Evolutionary conservation across 768 basidiomycete species (phyloP).

Genomic region (Bullera alba): DNA sequence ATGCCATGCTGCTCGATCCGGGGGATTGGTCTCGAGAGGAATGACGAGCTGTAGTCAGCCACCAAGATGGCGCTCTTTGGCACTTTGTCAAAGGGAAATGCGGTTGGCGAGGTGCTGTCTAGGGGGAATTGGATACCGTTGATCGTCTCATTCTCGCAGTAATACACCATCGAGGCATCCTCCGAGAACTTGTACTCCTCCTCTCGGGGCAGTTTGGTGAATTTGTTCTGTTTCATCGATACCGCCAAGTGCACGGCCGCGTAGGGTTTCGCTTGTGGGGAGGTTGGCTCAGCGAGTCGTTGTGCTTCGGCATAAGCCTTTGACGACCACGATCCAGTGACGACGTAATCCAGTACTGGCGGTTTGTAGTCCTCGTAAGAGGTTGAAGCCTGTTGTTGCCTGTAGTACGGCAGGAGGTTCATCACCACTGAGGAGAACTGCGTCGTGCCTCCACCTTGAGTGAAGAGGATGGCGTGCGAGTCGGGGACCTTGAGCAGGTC

Average conservation of each 20-base stretch:
- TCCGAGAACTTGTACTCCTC: conserved; percentile 65
- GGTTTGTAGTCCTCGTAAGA: conserved; percentile 37
- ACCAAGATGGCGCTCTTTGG: conserved; percentile 65
- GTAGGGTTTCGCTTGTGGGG: conserved; percentile 23
- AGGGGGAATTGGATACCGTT: conserved; percentile 80
- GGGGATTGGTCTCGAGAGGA: conserved; percentile 90
- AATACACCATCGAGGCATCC: conserved; percentile 86
- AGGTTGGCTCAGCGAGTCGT: conserved; percentile 54
- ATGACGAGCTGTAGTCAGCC: conserved; percentile 90
- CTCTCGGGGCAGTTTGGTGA: conserved; percentile 66
- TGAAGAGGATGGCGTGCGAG: conserved; percentile 80
- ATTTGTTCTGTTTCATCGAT: conserved; percentile 56
- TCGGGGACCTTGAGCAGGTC: conserved; percentile 71
- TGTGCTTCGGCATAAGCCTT: conserved; percentile 77
- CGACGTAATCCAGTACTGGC: conserved; percentile 68
- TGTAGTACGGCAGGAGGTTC: conserved; percentile 81
- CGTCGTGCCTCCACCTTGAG: conserved; percentile 85
- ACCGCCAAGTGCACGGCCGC: conserved; percentile 62
- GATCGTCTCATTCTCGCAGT: conserved; percentile 99
- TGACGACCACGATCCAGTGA: conserved; percentile 89
- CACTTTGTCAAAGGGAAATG: conserved; percentile 78
- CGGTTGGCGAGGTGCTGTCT: conserved; percentile 49
- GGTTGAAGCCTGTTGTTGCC: conserved; percentile 58
- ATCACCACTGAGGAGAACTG: conserved; percentile 89
- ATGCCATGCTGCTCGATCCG: conserved; percentile 81